Evolutionary conservation across 2,329 filamentous ascomycete species (phyloP), one percentile per base, ranked within the genome.

Genomic region (Blastomyces percursus): DNA sequence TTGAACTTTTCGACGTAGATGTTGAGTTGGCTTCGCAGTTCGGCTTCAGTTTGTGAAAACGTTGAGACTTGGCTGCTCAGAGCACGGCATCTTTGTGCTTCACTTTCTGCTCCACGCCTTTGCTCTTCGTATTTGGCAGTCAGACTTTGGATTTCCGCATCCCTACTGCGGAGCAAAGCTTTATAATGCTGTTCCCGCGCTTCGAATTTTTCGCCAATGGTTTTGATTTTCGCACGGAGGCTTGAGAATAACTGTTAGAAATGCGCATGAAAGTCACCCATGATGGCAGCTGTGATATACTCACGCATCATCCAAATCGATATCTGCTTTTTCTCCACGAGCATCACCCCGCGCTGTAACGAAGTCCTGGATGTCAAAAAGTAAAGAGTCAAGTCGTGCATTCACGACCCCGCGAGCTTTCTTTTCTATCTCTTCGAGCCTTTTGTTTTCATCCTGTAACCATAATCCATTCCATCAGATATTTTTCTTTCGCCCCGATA

Each of bases 1-100:
- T 97, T 97, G 79, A 97, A 97, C 79, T 97, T 99, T 74, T 99
- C 94, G 32, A 96, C 93, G 71, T 99, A 99, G 69, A 96, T 93
- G 74, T 96, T 97, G 70, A 99, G 85, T 76, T 99, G 94, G 70
- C 90, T 95, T 64, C 94, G 82, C 62, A 99, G 82, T 76, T 97
- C 93, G 19, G 90, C 88, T 77, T 99, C 94, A 11, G 93, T 97
- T 76, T 96, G 94, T 44, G 91, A 94, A 74, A 97, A 96, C 1
- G 91, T 95, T 68, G 92, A 90, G 30, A 97, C 91, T 76, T 99
- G 94, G 44, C 86, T 82, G 69, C 94, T 96, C 60, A 99, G 82
- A 67, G 93, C 89, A 66, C 91, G 87, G 63, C 90, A 90, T 69
- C 91, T 89, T 62, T 82, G 83, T 27, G 86, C 80, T 77, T 99